Base-by-base conservation (phyloP, 805 yeast genomes). In the Yarrowia porcina region DNA sequence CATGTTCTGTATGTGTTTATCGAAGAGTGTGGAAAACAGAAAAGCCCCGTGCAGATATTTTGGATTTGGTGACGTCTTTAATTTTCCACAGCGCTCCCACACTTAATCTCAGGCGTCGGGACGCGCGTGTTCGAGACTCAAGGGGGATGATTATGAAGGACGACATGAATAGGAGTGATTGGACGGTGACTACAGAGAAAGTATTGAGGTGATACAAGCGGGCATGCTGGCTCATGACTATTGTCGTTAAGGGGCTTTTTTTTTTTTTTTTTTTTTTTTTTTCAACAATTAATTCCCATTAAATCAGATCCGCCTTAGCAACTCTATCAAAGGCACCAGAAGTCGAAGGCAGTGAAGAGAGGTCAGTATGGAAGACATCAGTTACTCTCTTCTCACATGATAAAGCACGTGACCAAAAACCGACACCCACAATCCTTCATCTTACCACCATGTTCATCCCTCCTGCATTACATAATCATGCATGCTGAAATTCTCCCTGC, bases 1-100 rank as follows among this genome's bases (percentile, higher is more conserved):
- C 70, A 67, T 67, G 56, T 30, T 60, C 45, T 44, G 33, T 44
- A n/a, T 32, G 59, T 36, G 57, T 52, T 41, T n/a, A 35, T 52
- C 59, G 56, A 57, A 57, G 59, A 2, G 62, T 57, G 59, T 42
- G 50, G 59, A 52, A 50, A 35, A 36, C 32, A 57, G 44, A 50
- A 50, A 32, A 35, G 23, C 50, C 17, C 18, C 32, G 17, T 44
- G 50, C 50, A 44, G 50, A 44, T 44, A 44, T 25, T 25, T 25
- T 25, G 50, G 15, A 17, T 45, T 45, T 12, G 52, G 36, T 28
- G 50, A 25, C 23, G 36, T 30, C 25, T 13, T 39, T 45, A 8
- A 28, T n/a, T 45, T 45, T 45, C 12, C 52, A 45, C 18, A 18
- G 17, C 13, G 21, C 30, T 13, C 21, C 7, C 21, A 36, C 15